Percentiles rank a stretch among this genome's conserved stretches.
phyloP scores from a whole-genome alignment of 306 rosid species.

The Vigna unguiculata region DNA sequence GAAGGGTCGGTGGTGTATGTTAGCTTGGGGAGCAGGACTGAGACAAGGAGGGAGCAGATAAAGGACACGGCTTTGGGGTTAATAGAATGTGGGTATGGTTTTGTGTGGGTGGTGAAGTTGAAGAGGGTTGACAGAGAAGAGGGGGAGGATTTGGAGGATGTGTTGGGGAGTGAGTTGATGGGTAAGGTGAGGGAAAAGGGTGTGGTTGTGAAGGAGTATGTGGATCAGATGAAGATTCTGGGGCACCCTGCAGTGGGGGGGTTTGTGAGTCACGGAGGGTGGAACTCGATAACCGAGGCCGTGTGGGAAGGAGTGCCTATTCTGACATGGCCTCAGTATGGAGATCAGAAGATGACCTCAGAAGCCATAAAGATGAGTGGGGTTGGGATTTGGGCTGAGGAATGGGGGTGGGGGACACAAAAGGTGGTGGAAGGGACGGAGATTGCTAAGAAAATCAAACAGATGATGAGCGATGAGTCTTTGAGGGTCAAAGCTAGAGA shows the following conservation, averaged over 20 bases:
- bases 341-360: background rate
- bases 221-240: background rate
- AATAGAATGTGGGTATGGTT: conserved; percentile 3
- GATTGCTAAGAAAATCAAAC: conserved; percentile 49
- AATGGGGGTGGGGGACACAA: conserved; percentile 38
- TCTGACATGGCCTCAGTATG: background rate
- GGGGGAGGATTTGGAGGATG: conserved; percentile 17
- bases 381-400: background rate
- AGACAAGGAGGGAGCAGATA: conserved; percentile 47
- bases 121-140: conserved; percentile 6
- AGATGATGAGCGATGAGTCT: conserved; percentile 54
- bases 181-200: conserved; percentile 40
- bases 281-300: background rate
- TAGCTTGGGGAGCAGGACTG: conserved; percentile 58
- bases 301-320: conserved; percentile 5
- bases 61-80: conserved; percentile 56
- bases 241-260: conserved; percentile 17
- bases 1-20: conserved; percentile 55
- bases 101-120: conserved; percentile 15
- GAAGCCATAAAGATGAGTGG: background rate
- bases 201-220: conserved; percentile 4
- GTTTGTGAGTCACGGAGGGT: conserved; percentile 14
- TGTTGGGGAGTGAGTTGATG: conserved; percentile 35
- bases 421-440: conserved; percentile 48
- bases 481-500: conserved; percentile 13